Evolutionary conservation across 2,329 filamentous ascomycete genomes (phyloP).

Genomic region (Colletotrichum abscissum): DNA sequence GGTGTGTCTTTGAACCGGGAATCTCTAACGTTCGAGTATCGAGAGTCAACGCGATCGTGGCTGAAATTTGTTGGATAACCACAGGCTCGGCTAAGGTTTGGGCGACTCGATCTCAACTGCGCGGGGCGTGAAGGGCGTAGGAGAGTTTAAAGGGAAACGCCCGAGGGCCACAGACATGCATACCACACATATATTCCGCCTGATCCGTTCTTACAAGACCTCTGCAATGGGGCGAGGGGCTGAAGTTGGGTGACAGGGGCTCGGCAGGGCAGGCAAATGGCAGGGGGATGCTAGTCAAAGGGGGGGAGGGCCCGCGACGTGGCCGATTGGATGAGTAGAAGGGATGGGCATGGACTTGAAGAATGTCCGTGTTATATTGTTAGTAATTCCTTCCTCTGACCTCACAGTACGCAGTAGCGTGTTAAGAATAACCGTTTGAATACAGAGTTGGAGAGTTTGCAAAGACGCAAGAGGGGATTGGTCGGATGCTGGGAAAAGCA

Average conservation of each 20-base stretch:
- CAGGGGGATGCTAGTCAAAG: constrained; percentile 21
- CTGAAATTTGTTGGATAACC: constrained; percentile 3
- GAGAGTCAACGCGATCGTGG: constrained; percentile 5
- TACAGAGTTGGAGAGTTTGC: background rate
- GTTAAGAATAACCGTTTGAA: background rate
- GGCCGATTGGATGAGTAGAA: constrained; percentile 17
- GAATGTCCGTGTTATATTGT: background rate
- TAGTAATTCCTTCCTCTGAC: background rate
- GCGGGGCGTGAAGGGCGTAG: constrained; percentile 9
- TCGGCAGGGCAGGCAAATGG: constrained; percentile 12
- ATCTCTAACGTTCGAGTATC: background rate
- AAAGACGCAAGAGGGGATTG: background rate
- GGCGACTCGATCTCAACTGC: background rate
- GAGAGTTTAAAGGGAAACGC: constrained; percentile 19
- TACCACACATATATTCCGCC: constrained; percentile 5
- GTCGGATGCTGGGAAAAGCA: background rate
- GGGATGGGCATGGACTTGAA: background rate
- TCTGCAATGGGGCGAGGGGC: constrained; percentile 20
- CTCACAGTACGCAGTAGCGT: too few species aligned
- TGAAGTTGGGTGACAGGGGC: constrained; percentile 26
- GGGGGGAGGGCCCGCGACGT: constrained; percentile 1
- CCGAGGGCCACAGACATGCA: constrained; percentile 13
- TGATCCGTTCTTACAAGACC: constrained; percentile 20
- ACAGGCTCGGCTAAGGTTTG: background rate
- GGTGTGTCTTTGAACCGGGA: background rate